Base-by-base conservation (phyloP, 306 rosid genomes). In the Argentina anserina region DNA sequence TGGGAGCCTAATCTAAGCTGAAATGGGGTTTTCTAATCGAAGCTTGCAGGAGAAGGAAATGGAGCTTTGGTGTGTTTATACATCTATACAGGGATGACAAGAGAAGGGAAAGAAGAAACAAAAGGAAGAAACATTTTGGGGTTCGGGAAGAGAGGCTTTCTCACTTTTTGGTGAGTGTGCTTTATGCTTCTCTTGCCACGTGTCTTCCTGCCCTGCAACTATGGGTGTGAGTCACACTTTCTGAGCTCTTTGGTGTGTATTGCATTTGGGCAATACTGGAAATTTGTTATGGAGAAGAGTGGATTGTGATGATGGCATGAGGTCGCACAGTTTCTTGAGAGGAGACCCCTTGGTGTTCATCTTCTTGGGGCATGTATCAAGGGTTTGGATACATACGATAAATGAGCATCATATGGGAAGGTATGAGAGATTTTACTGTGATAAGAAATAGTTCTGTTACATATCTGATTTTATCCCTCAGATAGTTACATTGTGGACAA, bases 341-440 rank as follows among this genome's bases (percentile, higher is more conserved):
- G 17, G 61, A 21, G 3, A 5, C 36, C 3, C 29, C n/a, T 59
- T 14, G 40, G 39, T 29, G 5, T 29, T n/a, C 41, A 7, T 29
- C 65, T 29, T 60, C 40, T 61, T 61, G 66, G 66, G 66, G 36
- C 66, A 17, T 58, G 64, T 58, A 58, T 13, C 64, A 28, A 26
- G 12, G 17, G 7, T 56, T 50, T 20, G 12, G 12, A 50, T 7
- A 12, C 18, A 1, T 17, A 47, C 18, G 53, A 47, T 47, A 21
- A 1, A 50, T n/a, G 58, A 6, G 23, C 11, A 50, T 1, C 58
- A 7, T 50, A 49, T 5, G 56, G 12, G 11, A 7, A 50, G 26
- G n/a, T 7, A 20, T 40, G 34, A 37, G 39, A 28, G 28, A 43
- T 67, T 45, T 28, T n/a, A 46, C 10, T 31, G 9, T 45, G 42